A percentile compares a stretch with the other conserved stretches of the same genome.
phyloP scores from a whole-genome alignment of 768 basidiomycete genomes.

The Podaxis sp. region DNA sequence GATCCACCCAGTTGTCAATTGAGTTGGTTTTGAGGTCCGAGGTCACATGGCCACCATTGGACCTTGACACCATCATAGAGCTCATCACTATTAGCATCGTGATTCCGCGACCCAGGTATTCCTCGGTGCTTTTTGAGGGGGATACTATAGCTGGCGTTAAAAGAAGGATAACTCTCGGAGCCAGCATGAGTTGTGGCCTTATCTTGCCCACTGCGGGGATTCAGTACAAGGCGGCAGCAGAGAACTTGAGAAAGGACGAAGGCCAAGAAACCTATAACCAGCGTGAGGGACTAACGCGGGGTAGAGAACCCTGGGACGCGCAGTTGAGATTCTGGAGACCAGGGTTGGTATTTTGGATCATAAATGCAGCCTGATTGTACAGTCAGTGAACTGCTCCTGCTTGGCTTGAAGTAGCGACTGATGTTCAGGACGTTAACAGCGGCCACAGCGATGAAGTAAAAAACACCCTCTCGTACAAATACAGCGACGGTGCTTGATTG shows the following conservation, averaged over 20 bases:
- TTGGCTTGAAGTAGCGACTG: background rate
- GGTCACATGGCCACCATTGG: background rate
- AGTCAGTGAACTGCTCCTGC: background rate
- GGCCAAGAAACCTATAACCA: constrained; percentile 11
- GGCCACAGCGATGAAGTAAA: constrained; percentile 14
- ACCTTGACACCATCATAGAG: constrained; percentile 15
- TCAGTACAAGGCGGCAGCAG: constrained; percentile 15
- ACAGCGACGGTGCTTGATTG: constrained; percentile 9
- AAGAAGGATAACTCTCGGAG: constrained; percentile 8
- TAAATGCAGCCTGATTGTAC: constrained; percentile 13
- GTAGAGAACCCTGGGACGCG: background rate
- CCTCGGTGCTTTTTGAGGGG: constrained; percentile 13
- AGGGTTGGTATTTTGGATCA: constrained; percentile 14
- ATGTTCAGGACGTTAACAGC: constrained; percentile 15
- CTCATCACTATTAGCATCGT: constrained; percentile 3
- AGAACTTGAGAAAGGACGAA: constrained; percentile 15
- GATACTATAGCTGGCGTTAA: constrained; percentile 7
- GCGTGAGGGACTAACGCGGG: background rate
- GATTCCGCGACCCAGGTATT: background rate
- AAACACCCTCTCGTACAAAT: constrained; percentile 15
- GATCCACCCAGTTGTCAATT: background rate
- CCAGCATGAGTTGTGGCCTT: background rate
- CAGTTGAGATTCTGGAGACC: constrained; percentile 16
- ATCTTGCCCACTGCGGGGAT: constrained; percentile 6
- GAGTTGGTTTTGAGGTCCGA: background rate